Base-by-base conservation (phyloP, 768 basidiomycete species). In the Strobilomyces dryophilus region DNA sequence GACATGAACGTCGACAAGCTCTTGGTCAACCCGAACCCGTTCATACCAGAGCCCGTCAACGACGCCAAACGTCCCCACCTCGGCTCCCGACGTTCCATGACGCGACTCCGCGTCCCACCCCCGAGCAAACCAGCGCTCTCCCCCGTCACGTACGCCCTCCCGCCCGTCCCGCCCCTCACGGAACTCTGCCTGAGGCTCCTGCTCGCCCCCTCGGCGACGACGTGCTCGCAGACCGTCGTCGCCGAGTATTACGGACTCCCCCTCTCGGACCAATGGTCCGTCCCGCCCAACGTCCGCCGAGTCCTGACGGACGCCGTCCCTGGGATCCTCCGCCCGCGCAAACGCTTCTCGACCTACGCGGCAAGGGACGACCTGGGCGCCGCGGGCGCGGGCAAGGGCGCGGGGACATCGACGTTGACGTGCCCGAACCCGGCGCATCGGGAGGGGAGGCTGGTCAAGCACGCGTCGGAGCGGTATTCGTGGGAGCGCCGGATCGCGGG, bases 401-500 rank as follows among this genome's bases (percentile, higher is more conserved):
- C 8, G 17, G 20, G 12, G 6, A 20, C n/a, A 10, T 9, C 35
- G 3, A 43, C 45, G 17, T 78, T 79, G 5, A 71, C 74, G 7
- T 84, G 82, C 54, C 76, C 81, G 21, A 66, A 46, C 49, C 82
- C 75, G 45, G 57, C 54, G 17, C 67, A 63, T 17, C 39, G 31
- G 18, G 62, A 59, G 0, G 57, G 64, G 0, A 64, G 82, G 12
- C 88, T 86, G 51, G 74, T 85, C 7, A 68, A 59, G 21, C 82
- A 78, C 43, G 78, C 76, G 4, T 85, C 86, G 61, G 80, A 85
- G 66, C 72, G 84, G 51, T 79, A 74, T 54, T 80, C 83, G 4
- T 90, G 88, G 88, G 84, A 84, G 61, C 69, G 62, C 8, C 68
- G 53, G 12, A 69, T 87, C 26, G 82, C 79, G 0, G 79, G 80